Evolutionary conservation across 345 rosid species (phyloP).

Genomic region (Dimocarpus longan): DNA sequence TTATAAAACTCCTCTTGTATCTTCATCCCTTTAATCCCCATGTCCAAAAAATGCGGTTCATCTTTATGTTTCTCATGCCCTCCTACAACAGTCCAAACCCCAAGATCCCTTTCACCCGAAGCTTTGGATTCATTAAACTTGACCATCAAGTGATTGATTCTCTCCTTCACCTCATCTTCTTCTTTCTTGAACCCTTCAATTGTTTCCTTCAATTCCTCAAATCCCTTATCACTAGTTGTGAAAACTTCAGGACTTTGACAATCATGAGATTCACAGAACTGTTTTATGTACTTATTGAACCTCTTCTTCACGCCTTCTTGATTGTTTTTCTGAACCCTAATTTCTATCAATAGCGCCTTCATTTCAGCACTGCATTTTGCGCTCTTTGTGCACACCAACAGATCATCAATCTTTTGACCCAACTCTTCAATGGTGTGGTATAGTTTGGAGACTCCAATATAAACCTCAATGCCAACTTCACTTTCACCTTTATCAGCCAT

Average conservation of each 20-base stretch:
- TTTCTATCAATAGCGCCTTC: background rate
- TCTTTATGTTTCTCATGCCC: background rate
- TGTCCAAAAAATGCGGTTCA: background rate
- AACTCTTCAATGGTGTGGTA: background rate
- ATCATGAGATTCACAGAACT: background rate
- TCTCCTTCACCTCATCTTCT: background rate
- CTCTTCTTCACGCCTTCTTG: slow-evolving; percentile 1
- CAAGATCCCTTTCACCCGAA: background rate
- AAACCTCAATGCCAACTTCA: background rate
- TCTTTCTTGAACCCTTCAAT: background rate
- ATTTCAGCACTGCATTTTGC: background rate
- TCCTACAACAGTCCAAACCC: background rate
- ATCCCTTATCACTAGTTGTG: background rate
- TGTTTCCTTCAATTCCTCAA: background rate
- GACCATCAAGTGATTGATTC: background rate
- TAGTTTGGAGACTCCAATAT: background rate
- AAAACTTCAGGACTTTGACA: background rate
- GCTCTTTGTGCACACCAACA: background rate
- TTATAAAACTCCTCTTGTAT: background rate
- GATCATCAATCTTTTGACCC: background rate
- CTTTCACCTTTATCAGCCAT: background rate
- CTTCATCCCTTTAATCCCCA: background rate
- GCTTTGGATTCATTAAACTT: background rate
- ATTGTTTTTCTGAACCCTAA: background rate
- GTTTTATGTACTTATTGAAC: background rate